Evolutionary conservation across 768 basidiomycete species (phyloP).

Genomic region (Kwoniella dejecticola): DNA sequence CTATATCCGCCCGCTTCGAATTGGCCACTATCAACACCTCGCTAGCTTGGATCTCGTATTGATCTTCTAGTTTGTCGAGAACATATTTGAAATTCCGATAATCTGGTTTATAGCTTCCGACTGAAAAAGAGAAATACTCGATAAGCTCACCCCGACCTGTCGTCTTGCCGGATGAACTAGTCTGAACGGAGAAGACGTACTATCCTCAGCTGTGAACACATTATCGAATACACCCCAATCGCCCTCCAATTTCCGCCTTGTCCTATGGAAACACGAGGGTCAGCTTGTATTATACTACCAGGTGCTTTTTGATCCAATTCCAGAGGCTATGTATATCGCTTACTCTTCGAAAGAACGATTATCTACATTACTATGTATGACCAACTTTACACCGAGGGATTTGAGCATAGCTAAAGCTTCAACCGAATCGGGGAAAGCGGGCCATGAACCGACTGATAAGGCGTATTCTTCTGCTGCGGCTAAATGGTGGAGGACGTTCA

Average conservation of each 20-base stretch:
- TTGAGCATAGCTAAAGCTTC: slow-evolving; percentile 21
- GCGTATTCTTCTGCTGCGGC: slow-evolving; percentile 30
- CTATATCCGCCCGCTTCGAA: slow-evolving; percentile 27
- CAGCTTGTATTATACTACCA: not conserved
- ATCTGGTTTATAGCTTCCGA: slow-evolving; percentile 40
- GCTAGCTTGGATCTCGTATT: slow-evolving; percentile 22
- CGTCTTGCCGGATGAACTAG: not conserved
- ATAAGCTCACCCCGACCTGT: not conserved
- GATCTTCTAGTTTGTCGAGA: slow-evolving; percentile 20
- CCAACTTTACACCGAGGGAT: slow-evolving; percentile 19
- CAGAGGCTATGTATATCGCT: not conserved
- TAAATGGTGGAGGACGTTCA: not conserved
- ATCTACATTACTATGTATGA: slow-evolving; percentile 37
- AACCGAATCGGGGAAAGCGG: slow-evolving; percentile 30
- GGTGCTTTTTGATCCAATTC: not conserved
- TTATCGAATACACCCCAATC: slow-evolving; percentile 26
- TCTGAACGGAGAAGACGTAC: slow-evolving; percentile 15
- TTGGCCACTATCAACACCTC: slow-evolving; percentile 34
- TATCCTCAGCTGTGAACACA: slow-evolving; percentile 35
- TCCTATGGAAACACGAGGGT: slow-evolving; percentile 7
- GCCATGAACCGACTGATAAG: slow-evolving; percentile 25
- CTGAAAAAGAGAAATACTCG: slow-evolving; percentile 1
- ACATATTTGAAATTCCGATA: slow-evolving; percentile 35
- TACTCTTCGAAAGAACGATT: slow-evolving; percentile 28
- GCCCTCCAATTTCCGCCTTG: slow-evolving; percentile 30